phyloP scores from a whole-genome alignment of 495 filamentous ascomycete genomes.

The Xylaria telfairii region DNA sequence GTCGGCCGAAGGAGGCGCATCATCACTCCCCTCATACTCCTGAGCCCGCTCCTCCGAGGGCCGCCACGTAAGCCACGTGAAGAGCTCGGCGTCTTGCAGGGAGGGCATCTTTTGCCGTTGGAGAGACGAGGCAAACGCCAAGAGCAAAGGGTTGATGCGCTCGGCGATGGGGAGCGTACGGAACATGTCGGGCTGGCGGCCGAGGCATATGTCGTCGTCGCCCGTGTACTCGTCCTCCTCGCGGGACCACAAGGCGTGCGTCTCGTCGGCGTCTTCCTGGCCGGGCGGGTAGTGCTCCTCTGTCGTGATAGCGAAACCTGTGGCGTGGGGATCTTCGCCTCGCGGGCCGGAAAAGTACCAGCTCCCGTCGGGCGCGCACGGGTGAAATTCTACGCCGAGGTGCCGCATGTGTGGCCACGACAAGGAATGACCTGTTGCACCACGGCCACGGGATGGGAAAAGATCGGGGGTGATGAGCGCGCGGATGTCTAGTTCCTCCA shows the following conservation, averaged over 20 bases:
- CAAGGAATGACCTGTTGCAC: background rate
- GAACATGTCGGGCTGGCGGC: slow-evolving; percentile 37
- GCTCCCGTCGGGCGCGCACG: slow-evolving; percentile 37
- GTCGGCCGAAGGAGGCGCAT: slow-evolving; percentile 21
- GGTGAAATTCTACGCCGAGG: slow-evolving; percentile 40
- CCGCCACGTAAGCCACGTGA: slow-evolving; percentile 33
- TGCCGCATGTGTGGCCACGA: slow-evolving; percentile 38
- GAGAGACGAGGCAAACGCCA: slow-evolving; percentile 29
- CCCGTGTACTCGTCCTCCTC: slow-evolving; percentile 33
- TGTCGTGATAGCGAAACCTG: slow-evolving; percentile 38
- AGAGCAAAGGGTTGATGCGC: slow-evolving; percentile 22
- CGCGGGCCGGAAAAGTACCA: slow-evolving; percentile 43
- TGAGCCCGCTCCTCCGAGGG: slow-evolving; percentile 31
- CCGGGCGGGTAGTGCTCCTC: slow-evolving; percentile 42
- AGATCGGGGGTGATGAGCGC: slow-evolving; percentile 43
- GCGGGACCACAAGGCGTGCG: slow-evolving; percentile 29
- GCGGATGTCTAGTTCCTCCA: slow-evolving; percentile 31
- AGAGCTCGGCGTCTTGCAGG: slow-evolving; percentile 35
- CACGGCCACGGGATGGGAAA: slow-evolving; percentile 35
- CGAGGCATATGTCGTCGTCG: background rate
- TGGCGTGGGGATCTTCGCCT: slow-evolving; percentile 33
- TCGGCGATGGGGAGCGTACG: slow-evolving; percentile 35
- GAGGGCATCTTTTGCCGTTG: slow-evolving; percentile 22
- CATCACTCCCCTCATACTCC: slow-evolving; percentile 22
- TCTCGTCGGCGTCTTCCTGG: slow-evolving; percentile 32